phyloP scores from a whole-genome alignment of 2,329 filamentous ascomycete species.

The Penicillium griseofulvum region DNA sequence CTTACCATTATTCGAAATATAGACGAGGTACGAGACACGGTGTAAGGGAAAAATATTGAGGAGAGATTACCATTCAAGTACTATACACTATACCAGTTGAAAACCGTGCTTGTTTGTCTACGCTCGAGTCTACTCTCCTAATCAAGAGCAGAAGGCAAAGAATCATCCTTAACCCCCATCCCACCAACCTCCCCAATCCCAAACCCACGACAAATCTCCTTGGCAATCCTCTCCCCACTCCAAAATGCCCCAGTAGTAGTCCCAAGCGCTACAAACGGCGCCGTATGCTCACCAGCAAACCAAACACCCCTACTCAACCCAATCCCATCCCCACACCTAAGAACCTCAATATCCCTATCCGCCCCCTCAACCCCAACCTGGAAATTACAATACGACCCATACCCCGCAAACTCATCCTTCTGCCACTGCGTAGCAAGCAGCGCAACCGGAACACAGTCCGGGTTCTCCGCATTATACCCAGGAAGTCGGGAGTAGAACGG shows the following conservation, averaged over 20 bases:
- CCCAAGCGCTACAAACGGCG: slow-evolving; percentile 82
- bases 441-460: slow-evolving; percentile 61
- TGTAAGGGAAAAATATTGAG: too few relatives aligned
- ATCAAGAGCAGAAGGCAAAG: slow-evolving; percentile 29
- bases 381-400: slow-evolving; percentile 83
- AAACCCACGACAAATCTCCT: slow-evolving; percentile 45
- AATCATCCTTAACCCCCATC: slow-evolving; percentile 30
- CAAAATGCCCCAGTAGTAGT: slow-evolving; percentile 90
- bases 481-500: slow-evolving; percentile 78
- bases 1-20: too few relatives aligned
- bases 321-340: slow-evolving; percentile 52
- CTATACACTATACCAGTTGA: too few relatives aligned
- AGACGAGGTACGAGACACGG: too few relatives aligned
- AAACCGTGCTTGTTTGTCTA: too few relatives aligned
- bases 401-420: slow-evolving; percentile 73
- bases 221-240: slow-evolving; percentile 77
- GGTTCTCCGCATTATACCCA: slow-evolving; percentile 55
- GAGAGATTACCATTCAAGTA: too few relatives aligned
- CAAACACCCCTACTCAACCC: slow-evolving; percentile 64
- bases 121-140: too few relatives aligned
- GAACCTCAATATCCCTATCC: slow-evolving; percentile 66
- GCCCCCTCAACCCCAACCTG: slow-evolving; percentile 69
- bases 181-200: slow-evolving; percentile 25
- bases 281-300: slow-evolving; percentile 88
- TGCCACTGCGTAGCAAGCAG: slow-evolving; percentile 75